Base-by-base conservation (phyloP, 768 basidiomycete genomes). In the Auricularia sp. region DNA sequence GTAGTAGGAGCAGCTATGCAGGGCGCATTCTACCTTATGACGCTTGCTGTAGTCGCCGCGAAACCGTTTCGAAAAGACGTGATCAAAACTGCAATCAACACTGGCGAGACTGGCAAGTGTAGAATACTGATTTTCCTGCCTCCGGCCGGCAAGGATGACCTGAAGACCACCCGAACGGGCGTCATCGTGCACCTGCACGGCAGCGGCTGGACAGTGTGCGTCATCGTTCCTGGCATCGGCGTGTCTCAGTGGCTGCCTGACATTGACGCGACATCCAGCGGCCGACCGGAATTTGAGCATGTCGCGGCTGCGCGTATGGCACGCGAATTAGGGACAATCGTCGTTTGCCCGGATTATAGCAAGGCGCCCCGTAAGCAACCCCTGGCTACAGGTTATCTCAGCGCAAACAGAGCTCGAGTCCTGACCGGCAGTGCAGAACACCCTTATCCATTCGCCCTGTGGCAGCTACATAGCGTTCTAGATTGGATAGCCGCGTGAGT, bases 131-230 rank as follows among this genome's bases (percentile, higher is more conserved):
- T 59, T 7, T 59, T 8, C 18, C 56, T 59, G 23, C 56, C 56
- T 14, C 39, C 39, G 39, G 39, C 39, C 7, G 8, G 29, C 21
- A 59, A 35, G 10, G 29, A 29, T 29, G 29, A 29, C 29, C 29
- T 29, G 29, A 59, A 33, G 56, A 11, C 47, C 18, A 16, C 18
- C 47, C 47, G 23, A 10, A 35, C 18, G 14, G 66, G 66, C 11
- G 66, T 67, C 8, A 34, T 64, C 1, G 61, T 67, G 23, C 64
- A 68, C 56, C 35, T 65, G 11, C 66, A 67, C 51, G 68, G 68
- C 21, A 63, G 66, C 14, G 68, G 66, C 3, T 68, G 68, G 68
- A 63, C 66, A 18, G 64, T 67, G 67, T 68, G 39, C 66, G 66
- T 67, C 18, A 35, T 56, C 56, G 8, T 56, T 18, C 43, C 10